phyloP scores from a whole-genome alignment of 805 yeast species.

The Wickerhamomyces sydowiorum region DNA sequence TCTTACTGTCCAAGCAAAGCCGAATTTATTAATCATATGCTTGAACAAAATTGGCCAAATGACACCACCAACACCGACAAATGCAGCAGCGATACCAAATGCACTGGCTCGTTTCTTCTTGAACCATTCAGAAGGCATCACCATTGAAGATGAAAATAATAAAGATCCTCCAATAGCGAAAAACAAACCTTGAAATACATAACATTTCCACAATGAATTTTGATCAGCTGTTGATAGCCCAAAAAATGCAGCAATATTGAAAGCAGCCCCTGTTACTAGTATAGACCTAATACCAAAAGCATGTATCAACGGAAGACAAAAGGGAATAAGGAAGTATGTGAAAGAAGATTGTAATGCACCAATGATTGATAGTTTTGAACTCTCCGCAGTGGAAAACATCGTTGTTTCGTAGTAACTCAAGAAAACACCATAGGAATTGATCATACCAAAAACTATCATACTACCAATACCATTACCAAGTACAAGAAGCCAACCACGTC shows the following conservation, averaged over 20 bases:
- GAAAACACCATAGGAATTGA: conserved; percentile 18
- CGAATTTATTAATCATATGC: conserved; percentile 10
- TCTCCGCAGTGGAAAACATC: conserved; percentile 8
- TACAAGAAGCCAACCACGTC: conserved; percentile 19
- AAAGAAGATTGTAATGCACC: conserved; percentile 21
- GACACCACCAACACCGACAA: conserved; percentile 51
- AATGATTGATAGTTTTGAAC: conserved; percentile 16
- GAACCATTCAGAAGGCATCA: conserved; percentile 68
- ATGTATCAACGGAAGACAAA: conserved; percentile 13
- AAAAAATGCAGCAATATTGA: conserved; percentile 12
- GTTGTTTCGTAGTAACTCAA: conserved; percentile 19
- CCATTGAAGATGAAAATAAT: conserved; percentile 50
- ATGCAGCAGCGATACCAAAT: conserved; percentile 40
- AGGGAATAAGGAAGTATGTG: conserved; percentile 12
- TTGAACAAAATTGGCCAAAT: conserved; percentile 24
- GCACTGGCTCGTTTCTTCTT: conserved; percentile 52
- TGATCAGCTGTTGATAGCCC: conserved; percentile 13
- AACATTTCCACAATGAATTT: conserved; percentile 20
- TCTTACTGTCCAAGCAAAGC: conserved; percentile 16
- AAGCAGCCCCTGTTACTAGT: conserved; percentile 7
- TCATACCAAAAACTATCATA: conserved; percentile 18
- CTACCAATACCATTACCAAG: conserved; percentile 14
- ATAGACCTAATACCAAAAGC: conserved; percentile 15
- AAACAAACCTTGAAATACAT: conserved; percentile 19
- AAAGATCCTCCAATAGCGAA: conserved; percentile 30